phyloP scores from a whole-genome alignment of 768 basidiomycete species.

The Pulveroboletus ravenelii region DNA sequence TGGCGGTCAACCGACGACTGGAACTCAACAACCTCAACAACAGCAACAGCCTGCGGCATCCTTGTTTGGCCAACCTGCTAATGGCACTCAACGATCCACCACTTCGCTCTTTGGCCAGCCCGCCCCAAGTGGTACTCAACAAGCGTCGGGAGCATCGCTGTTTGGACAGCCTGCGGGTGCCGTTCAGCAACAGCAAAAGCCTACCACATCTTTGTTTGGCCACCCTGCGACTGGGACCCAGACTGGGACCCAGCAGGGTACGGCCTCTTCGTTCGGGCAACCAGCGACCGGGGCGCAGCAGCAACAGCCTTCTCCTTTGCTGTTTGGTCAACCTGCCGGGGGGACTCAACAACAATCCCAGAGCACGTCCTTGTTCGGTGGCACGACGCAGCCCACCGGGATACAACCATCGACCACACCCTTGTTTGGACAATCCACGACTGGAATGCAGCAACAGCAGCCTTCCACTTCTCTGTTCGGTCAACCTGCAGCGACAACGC shows the following conservation, averaged over 20 bases:
- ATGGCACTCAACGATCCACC: conserved; percentile 29
- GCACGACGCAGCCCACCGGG: conserved; percentile 9
- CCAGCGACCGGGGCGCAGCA: conserved; percentile 32
- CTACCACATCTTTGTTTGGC: conserved; percentile 29
- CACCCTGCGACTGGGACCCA: conserved; percentile 16
- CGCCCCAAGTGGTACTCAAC: conserved; percentile 28
- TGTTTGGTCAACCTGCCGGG: conserved; percentile 37
- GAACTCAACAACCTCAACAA: conserved; percentile 16
- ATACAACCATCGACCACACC: conserved; percentile 12
- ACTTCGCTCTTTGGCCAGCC: conserved; percentile 28
- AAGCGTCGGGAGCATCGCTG: conserved; percentile 24
- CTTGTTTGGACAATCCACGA: conserved; percentile 28
- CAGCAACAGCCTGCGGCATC: conserved; percentile 9
- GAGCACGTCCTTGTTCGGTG: conserved; percentile 28
- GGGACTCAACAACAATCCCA: conserved; percentile 21
- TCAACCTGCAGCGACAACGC: conserved; percentile 22
- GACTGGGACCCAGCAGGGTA: conserved; percentile 14
- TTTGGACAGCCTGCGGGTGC: conserved; percentile 36
- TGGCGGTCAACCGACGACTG: conserved; percentile 10
- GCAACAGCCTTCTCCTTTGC: conserved; percentile 26
- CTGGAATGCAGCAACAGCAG: conserved; percentile 35
- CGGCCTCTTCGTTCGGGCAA: conserved; percentile 25
- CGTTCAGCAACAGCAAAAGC: conserved; percentile 25
- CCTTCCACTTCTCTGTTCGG: conserved; percentile 35
- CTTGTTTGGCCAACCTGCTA: conserved; percentile 27